Conservation (phyloP, 129 eudicot genomes). For the Centrapalus pauciflorus region DNA sequence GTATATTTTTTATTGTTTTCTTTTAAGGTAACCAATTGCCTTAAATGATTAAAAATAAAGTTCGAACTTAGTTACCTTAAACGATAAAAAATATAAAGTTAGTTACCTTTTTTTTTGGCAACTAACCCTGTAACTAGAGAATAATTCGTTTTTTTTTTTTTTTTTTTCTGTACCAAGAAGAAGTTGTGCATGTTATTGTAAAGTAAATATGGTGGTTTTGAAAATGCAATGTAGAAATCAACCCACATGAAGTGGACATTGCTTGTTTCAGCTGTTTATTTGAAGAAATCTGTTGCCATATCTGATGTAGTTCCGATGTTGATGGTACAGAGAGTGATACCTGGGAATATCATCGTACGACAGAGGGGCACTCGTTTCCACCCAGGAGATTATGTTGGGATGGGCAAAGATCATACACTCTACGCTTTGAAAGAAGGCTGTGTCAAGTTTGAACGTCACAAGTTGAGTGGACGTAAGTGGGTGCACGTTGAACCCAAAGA, state of each 20-base stretch:
- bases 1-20: no score
- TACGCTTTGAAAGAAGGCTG: constrained; percentile 83
- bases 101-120: no score
- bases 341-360: constrained; percentile 88
- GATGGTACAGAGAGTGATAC: constrained; percentile 72
- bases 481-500: constrained; percentile 91
- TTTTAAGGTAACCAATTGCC: no score
- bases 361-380: constrained; percentile 95
- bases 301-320: background rate
- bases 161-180: no score
- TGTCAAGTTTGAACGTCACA: constrained; percentile 81
- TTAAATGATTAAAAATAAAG: no score
- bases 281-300: background rate
- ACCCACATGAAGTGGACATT: background rate
- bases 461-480: constrained; percentile 89
- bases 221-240: background rate
- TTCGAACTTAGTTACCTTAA: no score
- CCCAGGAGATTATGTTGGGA: constrained; percentile 93
- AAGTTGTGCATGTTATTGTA: no score
- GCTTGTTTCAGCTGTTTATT: background rate
- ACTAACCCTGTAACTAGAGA: no score
- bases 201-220: no score
- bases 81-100: no score
- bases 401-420: constrained; percentile 88
- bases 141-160: no score